phyloP scores from a whole-genome alignment of 2,329 filamentous ascomycete species.

The Colletotrichum godetiae region DNA sequence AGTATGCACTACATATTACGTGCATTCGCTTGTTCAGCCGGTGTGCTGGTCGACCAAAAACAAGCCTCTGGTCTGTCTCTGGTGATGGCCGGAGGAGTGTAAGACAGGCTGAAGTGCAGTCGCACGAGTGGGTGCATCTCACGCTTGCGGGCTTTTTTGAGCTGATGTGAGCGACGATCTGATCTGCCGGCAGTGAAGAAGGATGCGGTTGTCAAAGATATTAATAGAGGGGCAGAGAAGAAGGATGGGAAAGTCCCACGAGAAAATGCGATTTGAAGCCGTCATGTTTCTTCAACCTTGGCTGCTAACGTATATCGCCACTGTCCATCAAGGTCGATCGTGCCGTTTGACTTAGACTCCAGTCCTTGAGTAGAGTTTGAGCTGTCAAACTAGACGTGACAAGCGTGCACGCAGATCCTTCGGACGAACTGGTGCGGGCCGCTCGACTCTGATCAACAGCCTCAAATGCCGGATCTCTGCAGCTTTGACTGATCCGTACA shows the following conservation, averaged over 20 bases:
- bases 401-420: neutral
- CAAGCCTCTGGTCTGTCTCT: neutral
- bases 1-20: neutral
- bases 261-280: neutral
- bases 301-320: neutral
- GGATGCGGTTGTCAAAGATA: conserved; percentile 3
- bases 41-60: neutral
- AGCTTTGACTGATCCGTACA: neutral
- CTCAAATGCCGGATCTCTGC: neutral
- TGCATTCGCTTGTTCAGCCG: neutral
- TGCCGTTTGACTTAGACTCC: neutral
- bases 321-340: neutral
- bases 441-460: neutral
- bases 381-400: neutral
- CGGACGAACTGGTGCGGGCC: neutral
- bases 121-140: conserved; percentile 1
- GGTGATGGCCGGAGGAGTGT: neutral
- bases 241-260: neutral
- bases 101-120: conserved; percentile 1
- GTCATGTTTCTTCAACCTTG: neutral
- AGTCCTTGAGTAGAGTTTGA: neutral
- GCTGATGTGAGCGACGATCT: conserved; percentile 26
- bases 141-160: conserved; percentile 1
- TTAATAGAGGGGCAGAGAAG: conserved; percentile 16
- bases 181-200: conserved; percentile 7